A percentile compares a stretch with the other conserved stretches of the same genome.
These are phyloP conservation scores for Ilyonectria mors-panacis DNA, from an alignment of 2,329 filamentous ascomycete species.

Conservation along the genomic window DNA sequence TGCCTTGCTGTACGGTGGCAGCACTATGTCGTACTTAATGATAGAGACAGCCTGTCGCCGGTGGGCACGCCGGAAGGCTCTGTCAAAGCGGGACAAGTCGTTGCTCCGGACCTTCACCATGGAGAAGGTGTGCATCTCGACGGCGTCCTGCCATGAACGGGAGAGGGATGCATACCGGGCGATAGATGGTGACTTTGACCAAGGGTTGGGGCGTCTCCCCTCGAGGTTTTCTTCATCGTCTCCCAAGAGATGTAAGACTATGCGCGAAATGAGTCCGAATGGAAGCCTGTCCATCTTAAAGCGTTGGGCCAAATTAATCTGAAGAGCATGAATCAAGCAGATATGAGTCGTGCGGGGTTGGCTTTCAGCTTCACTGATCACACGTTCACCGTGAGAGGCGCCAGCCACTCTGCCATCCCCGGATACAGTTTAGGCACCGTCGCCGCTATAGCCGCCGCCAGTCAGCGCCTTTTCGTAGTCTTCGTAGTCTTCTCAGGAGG, in stretches of 20 bases:
- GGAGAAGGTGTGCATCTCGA: conserved; percentile 7
- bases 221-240: conserved; percentile 7
- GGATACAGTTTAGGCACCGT: neutral
- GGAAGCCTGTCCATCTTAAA: neutral
- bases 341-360: neutral
- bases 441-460: neutral
- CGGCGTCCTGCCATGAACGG: conserved; percentile 16
- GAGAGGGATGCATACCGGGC: conserved; percentile 21
- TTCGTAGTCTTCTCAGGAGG: too few relatives aligned
- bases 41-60: neutral
- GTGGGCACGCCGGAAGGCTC: neutral
- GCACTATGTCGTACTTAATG: conserved; percentile 8
- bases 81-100: conserved; percentile 3
- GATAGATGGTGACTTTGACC: conserved; percentile 9
- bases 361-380: neutral
- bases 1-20: conserved; percentile 10
- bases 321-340: neutral
- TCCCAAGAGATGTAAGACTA: conserved; percentile 7
- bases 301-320: neutral
- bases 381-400: neutral
- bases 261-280: neutral
- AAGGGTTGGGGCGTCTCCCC: neutral
- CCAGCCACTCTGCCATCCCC: neutral
- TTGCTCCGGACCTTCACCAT: neutral
- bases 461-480: too few relatives aligned